Evolutionary conservation across 2,329 filamentous ascomycete genomes (phyloP).

Genomic region (Talaromyces sp.): DNA sequence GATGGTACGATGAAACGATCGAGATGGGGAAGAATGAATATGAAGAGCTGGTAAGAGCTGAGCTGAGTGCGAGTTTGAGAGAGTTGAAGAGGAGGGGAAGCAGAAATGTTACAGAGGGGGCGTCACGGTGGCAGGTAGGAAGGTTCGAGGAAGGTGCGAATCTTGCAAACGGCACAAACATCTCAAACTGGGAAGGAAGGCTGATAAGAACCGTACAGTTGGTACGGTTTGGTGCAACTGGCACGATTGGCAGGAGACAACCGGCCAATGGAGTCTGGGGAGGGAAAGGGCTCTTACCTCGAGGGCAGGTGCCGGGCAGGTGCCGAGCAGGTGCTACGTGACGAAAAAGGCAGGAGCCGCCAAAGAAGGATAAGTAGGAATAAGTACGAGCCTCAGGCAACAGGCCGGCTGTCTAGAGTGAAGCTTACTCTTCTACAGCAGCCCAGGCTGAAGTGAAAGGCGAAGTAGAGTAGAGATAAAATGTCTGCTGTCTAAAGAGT

Average conservation of each 20-base stretch:
- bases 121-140: neutral
- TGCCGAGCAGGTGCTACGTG: neutral
- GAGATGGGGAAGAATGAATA: neutral
- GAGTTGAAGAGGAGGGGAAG: neutral
- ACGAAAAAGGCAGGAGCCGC: neutral
- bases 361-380: neutral
- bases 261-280: neutral
- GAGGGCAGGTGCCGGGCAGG: neutral
- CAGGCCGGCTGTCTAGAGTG: slow-evolving; percentile 4
- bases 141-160: too few species aligned
- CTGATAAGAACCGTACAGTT: neutral
- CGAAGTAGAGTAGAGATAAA: neutral
- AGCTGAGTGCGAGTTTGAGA: neutral
- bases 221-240: neutral
- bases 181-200: neutral
- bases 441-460: neutral
- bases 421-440: neutral
- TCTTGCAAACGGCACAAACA: neutral
- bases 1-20: neutral
- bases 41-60: neutral
- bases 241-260: neutral
- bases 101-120: neutral
- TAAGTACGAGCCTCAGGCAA: slow-evolving; percentile 6
- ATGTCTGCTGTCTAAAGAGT: neutral
- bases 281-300: neutral